These are phyloP conservation scores for Botryotinia convoluta DNA, from an alignment of 2,329 filamentous ascomycete species.

Conservation along the genomic window DNA sequence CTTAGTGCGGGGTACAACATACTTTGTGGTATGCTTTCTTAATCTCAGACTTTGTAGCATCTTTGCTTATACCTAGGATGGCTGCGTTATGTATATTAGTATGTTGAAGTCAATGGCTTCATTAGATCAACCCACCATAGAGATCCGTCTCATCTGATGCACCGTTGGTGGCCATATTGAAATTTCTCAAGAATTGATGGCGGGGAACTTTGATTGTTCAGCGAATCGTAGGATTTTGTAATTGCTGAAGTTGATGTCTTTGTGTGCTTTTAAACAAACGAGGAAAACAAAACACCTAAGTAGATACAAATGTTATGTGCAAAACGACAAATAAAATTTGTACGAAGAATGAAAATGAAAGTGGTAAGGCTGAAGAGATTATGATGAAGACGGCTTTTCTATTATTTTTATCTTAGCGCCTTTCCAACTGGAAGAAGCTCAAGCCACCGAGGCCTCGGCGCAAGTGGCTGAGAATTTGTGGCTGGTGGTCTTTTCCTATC, in stretches of 20 bases:
- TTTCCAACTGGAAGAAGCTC: background rate
- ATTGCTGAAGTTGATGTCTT: background rate
- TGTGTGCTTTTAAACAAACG: background rate
- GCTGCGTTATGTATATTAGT: conserved; percentile 51
- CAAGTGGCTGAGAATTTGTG: background rate
- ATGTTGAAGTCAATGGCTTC: conserved; percentile 4
- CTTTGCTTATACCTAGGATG: conserved; percentile 72
- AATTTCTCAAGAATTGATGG: conserved; percentile 17
- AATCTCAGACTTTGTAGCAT: conserved; percentile 74
- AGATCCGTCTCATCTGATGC: conserved; percentile 51
- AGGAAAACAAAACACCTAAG: background rate
- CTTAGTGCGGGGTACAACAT: conserved; percentile 24
- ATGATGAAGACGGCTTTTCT: conserved; percentile 8
- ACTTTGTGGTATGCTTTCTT: conserved; percentile 98
- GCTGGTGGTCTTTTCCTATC: background rate
- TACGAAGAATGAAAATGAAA: conserved; percentile 4
- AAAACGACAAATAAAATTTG: background rate
- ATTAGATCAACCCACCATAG: conserved; percentile 49
- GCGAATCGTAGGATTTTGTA: background rate
- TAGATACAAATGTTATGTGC: conserved; percentile 11
- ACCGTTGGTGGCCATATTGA: conserved; percentile 36
- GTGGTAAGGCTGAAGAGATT: conserved; percentile 11
- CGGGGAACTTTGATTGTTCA: conserved; percentile 4
- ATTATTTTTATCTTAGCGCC: conserved; percentile 10
- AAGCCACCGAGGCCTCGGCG: background rate